phyloP scores from a whole-genome alignment of 208 protist genomes.

The Phytomonas serpens region DNA sequence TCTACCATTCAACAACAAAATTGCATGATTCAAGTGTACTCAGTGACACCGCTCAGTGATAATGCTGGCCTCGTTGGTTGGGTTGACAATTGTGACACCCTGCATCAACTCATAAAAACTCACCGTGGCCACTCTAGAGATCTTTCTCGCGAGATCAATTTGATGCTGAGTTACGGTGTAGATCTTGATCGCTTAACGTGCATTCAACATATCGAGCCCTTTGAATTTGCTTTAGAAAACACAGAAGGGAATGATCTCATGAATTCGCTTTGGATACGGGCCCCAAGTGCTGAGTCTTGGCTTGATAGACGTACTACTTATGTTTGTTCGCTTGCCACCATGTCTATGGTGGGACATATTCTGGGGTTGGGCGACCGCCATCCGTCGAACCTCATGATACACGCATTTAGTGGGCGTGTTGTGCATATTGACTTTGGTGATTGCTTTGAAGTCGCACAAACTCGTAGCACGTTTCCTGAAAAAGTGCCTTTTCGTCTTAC shows the following conservation, averaged over 20 bases:
- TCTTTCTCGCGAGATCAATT: slow-evolving; percentile 92
- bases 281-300: slow-evolving; percentile 96
- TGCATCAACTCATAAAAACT: slow-evolving; percentile 90
- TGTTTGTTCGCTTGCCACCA: slow-evolving; percentile 98
- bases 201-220: slow-evolving; percentile 98
- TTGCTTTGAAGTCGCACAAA: slow-evolving; percentile 99
- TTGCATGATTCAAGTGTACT: slow-evolving; percentile 90
- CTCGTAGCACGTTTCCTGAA: slow-evolving; percentile 97
- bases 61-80: slow-evolving; percentile 99
- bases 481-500: slow-evolving; percentile 99
- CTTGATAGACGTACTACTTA: slow-evolving; percentile 97
- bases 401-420: slow-evolving; percentile 96
- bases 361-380: slow-evolving; percentile 99
- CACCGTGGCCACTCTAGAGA: slow-evolving; percentile 75
- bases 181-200: slow-evolving; percentile 95
- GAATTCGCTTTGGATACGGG: slow-evolving; percentile 97
- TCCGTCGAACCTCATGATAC: slow-evolving; percentile 99
- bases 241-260: slow-evolving; percentile 94
- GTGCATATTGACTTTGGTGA: slow-evolving; percentile 99
- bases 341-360: slow-evolving; percentile 99
- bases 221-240: slow-evolving; percentile 94
- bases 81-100: slow-evolving; percentile 94
- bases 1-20: slow-evolving; percentile 83
- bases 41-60: slow-evolving; percentile 97
- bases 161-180: slow-evolving; percentile 81